phyloP scores from a whole-genome alignment of 495 filamentous ascomycete species.

The Aspergillus mulundensis region DNA sequence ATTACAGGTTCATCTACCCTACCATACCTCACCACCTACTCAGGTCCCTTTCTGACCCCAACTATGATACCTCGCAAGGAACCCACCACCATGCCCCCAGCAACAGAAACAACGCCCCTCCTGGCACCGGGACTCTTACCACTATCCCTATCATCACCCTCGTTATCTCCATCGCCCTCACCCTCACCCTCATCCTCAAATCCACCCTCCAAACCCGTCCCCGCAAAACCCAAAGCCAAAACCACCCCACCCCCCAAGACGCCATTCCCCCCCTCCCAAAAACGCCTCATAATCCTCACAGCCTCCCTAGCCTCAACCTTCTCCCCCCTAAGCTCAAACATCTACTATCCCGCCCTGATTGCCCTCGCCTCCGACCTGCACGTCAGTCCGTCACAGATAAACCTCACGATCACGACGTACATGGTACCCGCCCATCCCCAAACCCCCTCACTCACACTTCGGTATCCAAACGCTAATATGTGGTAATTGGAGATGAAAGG shows the following conservation, averaged over 20 bases:
- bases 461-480: too few relatives aligned
- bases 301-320: slow-evolving; percentile 21
- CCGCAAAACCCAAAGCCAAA: background rate
- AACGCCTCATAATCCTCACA: slow-evolving; percentile 18
- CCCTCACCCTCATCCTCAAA: background rate
- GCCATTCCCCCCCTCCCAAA: slow-evolving; percentile 22
- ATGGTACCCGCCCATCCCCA: slow-evolving; percentile 15
- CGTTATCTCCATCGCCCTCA: background rate
- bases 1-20: too few relatives aligned
- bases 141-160: background rate
- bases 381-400: slow-evolving; percentile 34
- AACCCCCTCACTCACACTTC: too few relatives aligned
- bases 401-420: slow-evolving; percentile 45
- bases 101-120: slow-evolving; percentile 22
- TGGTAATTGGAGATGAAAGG: too few relatives aligned
- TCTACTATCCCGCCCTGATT: slow-evolving; percentile 43
- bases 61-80: background rate
- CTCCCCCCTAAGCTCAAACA: slow-evolving; percentile 41
- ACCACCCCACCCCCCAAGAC: slow-evolving; percentile 19
- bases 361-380: slow-evolving; percentile 29
- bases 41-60: background rate
- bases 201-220: background rate
- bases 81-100: background rate
- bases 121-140: background rate
- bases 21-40: too few relatives aligned